Conservation (phyloP, 441 rosid genomes). For the Brassica hybrid region DNA sequence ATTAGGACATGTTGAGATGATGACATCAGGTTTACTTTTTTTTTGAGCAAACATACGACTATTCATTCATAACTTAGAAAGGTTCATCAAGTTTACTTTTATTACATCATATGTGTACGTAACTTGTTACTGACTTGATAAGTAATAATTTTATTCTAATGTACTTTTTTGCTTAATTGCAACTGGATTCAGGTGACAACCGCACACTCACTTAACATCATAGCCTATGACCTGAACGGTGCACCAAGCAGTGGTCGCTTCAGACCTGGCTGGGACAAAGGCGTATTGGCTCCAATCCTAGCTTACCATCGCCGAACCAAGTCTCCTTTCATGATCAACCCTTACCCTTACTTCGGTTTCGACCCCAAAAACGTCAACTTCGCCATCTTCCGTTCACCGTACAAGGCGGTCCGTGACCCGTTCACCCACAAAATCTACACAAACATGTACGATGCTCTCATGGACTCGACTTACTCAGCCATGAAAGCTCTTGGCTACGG, state of each 20-base stretch:
- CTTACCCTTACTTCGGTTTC: no score
- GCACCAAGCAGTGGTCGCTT: neutral
- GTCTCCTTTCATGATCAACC: neutral
- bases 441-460: no score
- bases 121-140: neutral
- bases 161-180: neutral
- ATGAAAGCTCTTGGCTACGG: no score
- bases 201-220: neutral
- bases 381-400: no score
- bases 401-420: no score
- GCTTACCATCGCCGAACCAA: neutral
- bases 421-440: no score
- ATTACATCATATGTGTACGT: neutral
- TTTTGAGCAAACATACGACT: no score
- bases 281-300: neutral
- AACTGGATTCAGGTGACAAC: neutral
- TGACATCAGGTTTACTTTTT: neutral
- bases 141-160: no score
- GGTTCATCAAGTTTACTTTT: neutral
- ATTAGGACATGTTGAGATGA: neutral
- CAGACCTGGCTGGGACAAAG: neutral
- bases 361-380: no score
- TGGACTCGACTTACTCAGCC: no score
- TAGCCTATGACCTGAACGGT: neutral
- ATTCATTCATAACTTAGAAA: no score